Percentiles rank a stretch among this genome's conserved stretches.
phyloP scores from a whole-genome alignment of 1,284 basidiomycete genomes.

The Cutaneotrichosporon dermatis region DNA sequence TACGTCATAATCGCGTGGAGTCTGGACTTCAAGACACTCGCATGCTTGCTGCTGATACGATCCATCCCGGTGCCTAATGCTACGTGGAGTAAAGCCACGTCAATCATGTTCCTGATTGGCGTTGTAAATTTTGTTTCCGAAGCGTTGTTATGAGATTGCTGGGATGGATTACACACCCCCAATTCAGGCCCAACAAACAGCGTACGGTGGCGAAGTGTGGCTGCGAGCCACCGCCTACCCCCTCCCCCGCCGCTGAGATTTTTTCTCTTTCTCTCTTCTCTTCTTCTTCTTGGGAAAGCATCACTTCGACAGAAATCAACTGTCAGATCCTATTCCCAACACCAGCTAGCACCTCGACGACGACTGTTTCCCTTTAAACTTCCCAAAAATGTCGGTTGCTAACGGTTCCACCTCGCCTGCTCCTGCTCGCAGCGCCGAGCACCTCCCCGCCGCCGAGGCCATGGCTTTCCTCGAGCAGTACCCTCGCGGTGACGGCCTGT shows the following conservation, averaged over 20 bases:
- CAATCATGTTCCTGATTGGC: too few relatives aligned
- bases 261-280: slow-evolving; percentile 11
- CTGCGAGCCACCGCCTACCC: neutral
- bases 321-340: slow-evolving; percentile 16
- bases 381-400: slow-evolving; percentile 15
- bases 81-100: too few relatives aligned
- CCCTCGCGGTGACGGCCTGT: slow-evolving; percentile 74
- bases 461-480: slow-evolving; percentile 72
- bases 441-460: slow-evolving; percentile 51
- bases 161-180: too few relatives aligned
- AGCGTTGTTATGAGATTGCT: too few relatives aligned
- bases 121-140: too few relatives aligned
- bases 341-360: slow-evolving; percentile 1
- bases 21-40: too few relatives aligned
- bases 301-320: slow-evolving; percentile 9
- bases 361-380: neutral
- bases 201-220: too few relatives aligned
- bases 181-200: too few relatives aligned
- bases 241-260: neutral
- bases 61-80: too few relatives aligned
- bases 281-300: slow-evolving; percentile 22
- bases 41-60: too few relatives aligned
- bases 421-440: slow-evolving; percentile 20
- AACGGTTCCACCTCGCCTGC: slow-evolving; percentile 11
- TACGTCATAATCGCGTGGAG: too few relatives aligned